Evolutionary conservation across 352 stramenopile species (phyloP).

Genomic region (Globisporangium camurandrum): DNA sequence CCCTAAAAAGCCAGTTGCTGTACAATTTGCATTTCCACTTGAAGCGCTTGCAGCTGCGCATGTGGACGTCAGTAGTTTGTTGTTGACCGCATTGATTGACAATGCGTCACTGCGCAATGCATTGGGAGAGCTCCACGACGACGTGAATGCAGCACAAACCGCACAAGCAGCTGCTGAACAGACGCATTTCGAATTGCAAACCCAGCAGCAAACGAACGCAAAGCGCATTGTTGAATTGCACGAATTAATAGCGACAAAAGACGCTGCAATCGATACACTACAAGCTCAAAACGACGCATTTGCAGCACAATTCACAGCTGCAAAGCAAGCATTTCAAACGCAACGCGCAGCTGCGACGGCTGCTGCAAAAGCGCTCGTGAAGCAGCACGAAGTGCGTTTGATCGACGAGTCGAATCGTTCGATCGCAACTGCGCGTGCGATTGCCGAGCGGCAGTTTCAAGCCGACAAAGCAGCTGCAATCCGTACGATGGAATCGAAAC

Average conservation of each 20-base stretch:
- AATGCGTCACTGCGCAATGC: constrained; percentile 73
- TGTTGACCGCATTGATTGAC: constrained; percentile 65
- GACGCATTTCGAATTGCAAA: too few species aligned
- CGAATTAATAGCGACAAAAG: too few species aligned
- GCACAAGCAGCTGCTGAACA: not conserved
- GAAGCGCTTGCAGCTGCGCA: constrained; percentile 58
- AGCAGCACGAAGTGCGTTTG: constrained; percentile 56
- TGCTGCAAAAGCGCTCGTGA: constrained; percentile 34
- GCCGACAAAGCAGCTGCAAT: constrained; percentile 47
- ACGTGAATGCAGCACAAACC: too few species aligned
- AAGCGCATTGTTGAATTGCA: not conserved
- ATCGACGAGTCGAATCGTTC: constrained; percentile 74
- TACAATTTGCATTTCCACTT: constrained; percentile 38
- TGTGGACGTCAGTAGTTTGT: constrained; percentile 42
- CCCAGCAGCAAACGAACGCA: too few species aligned
- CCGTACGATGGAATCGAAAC: constrained; percentile 41
- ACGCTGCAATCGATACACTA: too few species aligned
- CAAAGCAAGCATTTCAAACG: constrained; percentile 34
- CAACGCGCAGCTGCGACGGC: constrained; percentile 40
- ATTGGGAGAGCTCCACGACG: constrained; percentile 41
- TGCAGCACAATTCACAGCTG: constrained; percentile 22
- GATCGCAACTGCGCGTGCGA: constrained; percentile 52
- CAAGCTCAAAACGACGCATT: too few species aligned
- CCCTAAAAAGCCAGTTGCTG: constrained; percentile 8
- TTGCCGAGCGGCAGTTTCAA: constrained; percentile 46